phyloP scores from a whole-genome alignment of 2,329 filamentous ascomycete genomes.

The Diaporthe sp. region DNA sequence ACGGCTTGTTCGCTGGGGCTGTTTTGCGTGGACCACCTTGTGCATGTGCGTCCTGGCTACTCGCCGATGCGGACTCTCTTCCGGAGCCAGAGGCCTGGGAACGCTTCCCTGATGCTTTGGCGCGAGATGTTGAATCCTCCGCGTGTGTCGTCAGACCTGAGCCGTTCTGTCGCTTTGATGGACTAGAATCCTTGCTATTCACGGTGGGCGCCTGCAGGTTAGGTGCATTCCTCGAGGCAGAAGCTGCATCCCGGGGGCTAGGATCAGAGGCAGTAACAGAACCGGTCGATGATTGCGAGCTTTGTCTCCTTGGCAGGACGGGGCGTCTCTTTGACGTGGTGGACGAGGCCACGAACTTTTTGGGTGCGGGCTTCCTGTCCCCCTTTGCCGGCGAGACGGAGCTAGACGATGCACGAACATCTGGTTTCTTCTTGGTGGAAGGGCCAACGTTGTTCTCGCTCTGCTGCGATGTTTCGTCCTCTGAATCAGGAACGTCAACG shows the following conservation, averaged over 20 bases:
- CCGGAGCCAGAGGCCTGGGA: slow-evolving; percentile 44
- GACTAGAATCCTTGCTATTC: slow-evolving; percentile 26
- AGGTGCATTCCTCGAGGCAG: slow-evolving; percentile 38
- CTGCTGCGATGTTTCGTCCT: slow-evolving; percentile 53
- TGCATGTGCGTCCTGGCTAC: slow-evolving; percentile 12
- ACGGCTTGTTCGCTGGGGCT: neutral
- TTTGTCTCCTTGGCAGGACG: slow-evolving; percentile 58
- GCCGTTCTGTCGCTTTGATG: slow-evolving; percentile 26
- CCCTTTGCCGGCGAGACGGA: slow-evolving; percentile 44
- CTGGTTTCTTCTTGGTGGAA: slow-evolving; percentile 41
- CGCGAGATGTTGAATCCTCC: slow-evolving; percentile 48
- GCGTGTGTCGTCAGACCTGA: slow-evolving; percentile 30
- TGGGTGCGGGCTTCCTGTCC: slow-evolving; percentile 47
- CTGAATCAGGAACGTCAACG: slow-evolving; percentile 65
- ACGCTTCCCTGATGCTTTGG: slow-evolving; percentile 64
- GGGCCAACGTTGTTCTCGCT: slow-evolving; percentile 43
- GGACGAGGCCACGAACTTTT: slow-evolving; percentile 59
- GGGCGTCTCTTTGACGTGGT: slow-evolving; percentile 60
- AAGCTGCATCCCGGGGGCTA: slow-evolving; percentile 48
- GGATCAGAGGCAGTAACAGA: slow-evolving; percentile 45
- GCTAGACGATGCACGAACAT: slow-evolving; percentile 41
- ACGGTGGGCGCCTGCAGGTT: slow-evolving; percentile 13
- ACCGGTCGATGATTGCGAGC: slow-evolving; percentile 59
- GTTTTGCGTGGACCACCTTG: neutral
- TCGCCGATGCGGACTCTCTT: slow-evolving; percentile 15